Evolutionary conservation across 1,284 basidiomycete species (phyloP).

Genomic region (Heterobasidion occidentale): DNA sequence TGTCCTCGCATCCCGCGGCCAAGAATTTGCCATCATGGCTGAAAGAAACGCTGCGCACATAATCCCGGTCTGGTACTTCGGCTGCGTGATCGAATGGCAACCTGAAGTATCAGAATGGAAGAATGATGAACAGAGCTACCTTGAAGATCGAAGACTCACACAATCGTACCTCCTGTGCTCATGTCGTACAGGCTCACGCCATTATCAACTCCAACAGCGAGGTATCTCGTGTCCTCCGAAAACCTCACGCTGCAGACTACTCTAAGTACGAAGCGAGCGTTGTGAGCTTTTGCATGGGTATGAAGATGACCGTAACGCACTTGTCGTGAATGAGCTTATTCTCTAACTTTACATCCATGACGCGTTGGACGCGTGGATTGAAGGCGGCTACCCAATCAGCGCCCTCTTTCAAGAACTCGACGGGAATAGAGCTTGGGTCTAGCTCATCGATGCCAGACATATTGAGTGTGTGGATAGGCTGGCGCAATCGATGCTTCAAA

Average conservation of each 20-base stretch:
- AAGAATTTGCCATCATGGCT: conserved; percentile 76
- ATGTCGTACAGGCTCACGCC: conserved; percentile 74
- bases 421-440: conserved; percentile 21
- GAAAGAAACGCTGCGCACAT: conserved; percentile 82
- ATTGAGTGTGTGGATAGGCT: background rate
- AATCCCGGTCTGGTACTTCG: conserved; percentile 18
- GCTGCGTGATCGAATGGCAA: background rate
- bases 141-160: conserved; percentile 25
- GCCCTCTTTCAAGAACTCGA: conserved; percentile 28
- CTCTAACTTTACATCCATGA: conserved; percentile 26
- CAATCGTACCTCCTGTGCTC: conserved; percentile 59
- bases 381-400: conserved; percentile 27
- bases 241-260: conserved; percentile 82
- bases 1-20: conserved; percentile 82
- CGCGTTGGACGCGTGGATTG: conserved; percentile 24
- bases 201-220: conserved; percentile 76
- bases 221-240: conserved; percentile 71
- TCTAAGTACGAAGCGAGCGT: conserved; percentile 20
- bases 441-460: conserved; percentile 14
- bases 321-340: conserved; percentile 17
- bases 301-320: conserved; percentile 14
- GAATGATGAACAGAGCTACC: background rate
- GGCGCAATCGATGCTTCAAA: too few relatives aligned
- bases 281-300: too few relatives aligned
- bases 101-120: background rate